phyloP scores from a whole-genome alignment of 2,329 filamentous ascomycete genomes.

The Penicillium sp. region DNA sequence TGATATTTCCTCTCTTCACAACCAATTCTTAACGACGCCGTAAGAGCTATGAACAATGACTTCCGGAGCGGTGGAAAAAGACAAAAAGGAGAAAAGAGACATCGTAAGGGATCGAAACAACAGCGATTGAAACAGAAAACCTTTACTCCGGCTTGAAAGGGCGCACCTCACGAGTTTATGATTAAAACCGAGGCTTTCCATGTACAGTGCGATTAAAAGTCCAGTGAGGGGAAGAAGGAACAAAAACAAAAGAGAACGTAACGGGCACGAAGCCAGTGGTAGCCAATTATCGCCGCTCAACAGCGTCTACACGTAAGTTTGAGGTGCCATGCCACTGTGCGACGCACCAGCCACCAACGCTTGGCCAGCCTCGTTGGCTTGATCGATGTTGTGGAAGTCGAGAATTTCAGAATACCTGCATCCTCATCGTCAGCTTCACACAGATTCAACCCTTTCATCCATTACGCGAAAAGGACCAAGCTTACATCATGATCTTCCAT shows the following conservation, averaged over 20 bases:
- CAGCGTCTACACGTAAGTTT: constrained; percentile 22
- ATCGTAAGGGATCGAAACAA: background rate
- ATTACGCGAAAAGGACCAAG: constrained; percentile 5
- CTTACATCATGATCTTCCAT: constrained; percentile 99
- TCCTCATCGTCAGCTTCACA: background rate
- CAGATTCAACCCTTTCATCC: background rate
- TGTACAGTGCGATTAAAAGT: constrained; percentile 3
- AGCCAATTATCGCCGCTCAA: constrained; percentile 6
- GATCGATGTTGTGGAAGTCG: constrained; percentile 92
- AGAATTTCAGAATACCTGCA: constrained; percentile 95
- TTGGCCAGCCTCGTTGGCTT: constrained; percentile 30
- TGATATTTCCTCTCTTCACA: constrained; percentile 17
- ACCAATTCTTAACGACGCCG: constrained; percentile 22
- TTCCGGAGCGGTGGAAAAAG: constrained; percentile 9
- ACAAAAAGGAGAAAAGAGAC: constrained; percentile 9
- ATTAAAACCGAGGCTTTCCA: constrained; percentile 16
- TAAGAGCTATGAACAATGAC: constrained; percentile 22
- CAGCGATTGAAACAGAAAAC: constrained; percentile 5
- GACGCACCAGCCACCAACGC: constrained; percentile 23
- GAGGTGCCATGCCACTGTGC: constrained; percentile 13
- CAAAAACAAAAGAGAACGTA: constrained; percentile 13
- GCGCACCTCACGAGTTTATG: constrained; percentile 13
- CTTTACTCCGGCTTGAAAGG: constrained; percentile 15
- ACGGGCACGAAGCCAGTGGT: constrained; percentile 6
- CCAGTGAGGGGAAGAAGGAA: constrained; percentile 10